Evolutionary conservation across 257 asterid species (phyloP), one percentile per base, ranked within the genome.

Genomic region (Ajuga chamaepitys): DNA sequence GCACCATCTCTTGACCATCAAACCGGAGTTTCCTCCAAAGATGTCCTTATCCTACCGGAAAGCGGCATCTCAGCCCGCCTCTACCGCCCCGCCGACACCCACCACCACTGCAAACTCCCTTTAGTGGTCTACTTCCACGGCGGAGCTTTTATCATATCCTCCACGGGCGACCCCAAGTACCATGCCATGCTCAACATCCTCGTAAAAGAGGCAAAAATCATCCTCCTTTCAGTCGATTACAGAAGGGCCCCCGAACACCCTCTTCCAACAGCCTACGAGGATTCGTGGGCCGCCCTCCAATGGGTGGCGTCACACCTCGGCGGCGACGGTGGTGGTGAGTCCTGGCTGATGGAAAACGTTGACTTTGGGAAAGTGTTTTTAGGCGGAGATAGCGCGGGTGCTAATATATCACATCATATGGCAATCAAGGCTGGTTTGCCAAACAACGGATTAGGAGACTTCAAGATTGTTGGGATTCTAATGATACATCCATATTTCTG

Each of bases 331-430:
- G 71, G 74, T 4, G 9, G 17, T 0, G 84, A 82, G 1, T 47
- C 11, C 2, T 85, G 89, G 95, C 25, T 90, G 7, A 71, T 12
- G n/a, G 76, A 81, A 1, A 10, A 0, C 34, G 96, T 63, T 0
- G 89, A 91, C 45, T 84, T 84, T 6, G 65, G 37, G n/a, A 57
- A 14, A 22, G 86, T 91, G 13, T 86, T 78, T 77, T 21, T 87
- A 5, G 84, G 93, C 8, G 97, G 97, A 7, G 95, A 90, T 20
- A 90, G 97, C 57, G 95, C 95, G 4, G 97, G 97, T 4, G 97
- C 94, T 3, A 91, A 88, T 34, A 82, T 91, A 2, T 72, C 94
- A 0, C 96, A 88, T 74, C 89, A 88, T 28, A 18, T 84, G 68
- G 74, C 89, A 0, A 81, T 81, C 34, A 71, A 62, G 54, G 76